Conservation (phyloP, 2,329 filamentous ascomycete genomes). For the Fusarium compactum region DNA sequence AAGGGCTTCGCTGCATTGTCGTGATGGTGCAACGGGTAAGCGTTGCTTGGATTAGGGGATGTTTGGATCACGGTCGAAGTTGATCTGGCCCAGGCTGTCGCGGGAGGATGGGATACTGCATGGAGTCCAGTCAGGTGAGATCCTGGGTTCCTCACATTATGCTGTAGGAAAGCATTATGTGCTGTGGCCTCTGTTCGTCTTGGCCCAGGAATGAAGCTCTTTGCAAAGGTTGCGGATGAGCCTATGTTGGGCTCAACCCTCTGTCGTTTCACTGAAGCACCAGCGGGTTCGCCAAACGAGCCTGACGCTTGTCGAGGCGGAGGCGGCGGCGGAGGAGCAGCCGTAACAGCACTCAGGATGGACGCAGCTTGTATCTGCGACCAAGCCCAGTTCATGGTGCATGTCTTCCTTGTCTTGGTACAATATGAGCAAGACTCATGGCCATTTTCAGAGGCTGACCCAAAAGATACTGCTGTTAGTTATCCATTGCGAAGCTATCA, state of each 20-base stretch:
- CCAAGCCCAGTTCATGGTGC: slow-evolving; percentile 47
- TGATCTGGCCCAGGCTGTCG: not conserved
- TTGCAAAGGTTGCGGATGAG: not conserved
- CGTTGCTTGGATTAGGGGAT: not conserved
- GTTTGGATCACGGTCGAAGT: not conserved
- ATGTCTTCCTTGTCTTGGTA: slow-evolving; percentile 48
- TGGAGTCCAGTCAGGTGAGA: not conserved
- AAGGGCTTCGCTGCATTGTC: not conserved
- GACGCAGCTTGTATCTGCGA: slow-evolving; percentile 31
- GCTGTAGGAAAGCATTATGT: not conserved
- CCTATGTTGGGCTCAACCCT: not conserved
- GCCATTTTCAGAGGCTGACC: slow-evolving; percentile 6
- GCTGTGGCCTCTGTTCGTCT: not conserved
- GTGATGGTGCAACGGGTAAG: not conserved
- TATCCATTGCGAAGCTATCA: not conserved
- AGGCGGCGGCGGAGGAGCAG: slow-evolving; percentile 3
- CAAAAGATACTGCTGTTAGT: not conserved
- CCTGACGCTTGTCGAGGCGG: not conserved
- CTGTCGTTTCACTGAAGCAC: slow-evolving; percentile 16
- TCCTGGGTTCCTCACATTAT: not conserved
- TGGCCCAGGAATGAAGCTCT: not conserved
- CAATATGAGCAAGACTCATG: slow-evolving; percentile 49
- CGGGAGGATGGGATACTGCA: not conserved
- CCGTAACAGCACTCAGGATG: slow-evolving; percentile 13
- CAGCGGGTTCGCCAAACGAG: not conserved